Percentiles rank a stretch among this genome's conserved stretches.
Evolutionary conservation across 257 asterid genomes (phyloP).

Genomic region (Cruciata laevipes): DNA sequence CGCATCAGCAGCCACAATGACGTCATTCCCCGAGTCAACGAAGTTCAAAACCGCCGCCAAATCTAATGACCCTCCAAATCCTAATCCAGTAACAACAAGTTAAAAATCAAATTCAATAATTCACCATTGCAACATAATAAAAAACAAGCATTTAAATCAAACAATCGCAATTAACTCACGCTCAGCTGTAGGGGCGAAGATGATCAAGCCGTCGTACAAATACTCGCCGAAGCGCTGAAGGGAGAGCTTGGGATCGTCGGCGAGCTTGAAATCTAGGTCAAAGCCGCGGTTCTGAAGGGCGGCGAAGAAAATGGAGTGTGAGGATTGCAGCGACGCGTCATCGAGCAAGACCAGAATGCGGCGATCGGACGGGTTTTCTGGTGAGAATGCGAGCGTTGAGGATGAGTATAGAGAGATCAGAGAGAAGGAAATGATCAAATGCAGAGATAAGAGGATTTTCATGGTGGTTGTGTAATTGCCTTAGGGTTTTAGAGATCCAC

Average conservation of each 20-base stretch:
- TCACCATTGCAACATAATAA: neutral
- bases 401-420: constrained; percentile 33
- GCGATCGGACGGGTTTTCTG: constrained; percentile 60
- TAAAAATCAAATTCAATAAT: neutral
- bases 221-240: constrained; percentile 68
- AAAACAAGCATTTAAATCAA: neutral
- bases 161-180: constrained; percentile 30
- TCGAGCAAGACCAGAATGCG: constrained; percentile 63
- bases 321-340: constrained; percentile 61
- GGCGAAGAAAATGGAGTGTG: constrained; percentile 64
- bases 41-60: constrained; percentile 63
- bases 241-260: constrained; percentile 51
- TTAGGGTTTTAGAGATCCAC: constrained; percentile 20
- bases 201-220: constrained; percentile 65
- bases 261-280: constrained; percentile 72
- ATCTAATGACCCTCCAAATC: constrained; percentile 77
- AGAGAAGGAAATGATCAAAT: constrained; percentile 18
- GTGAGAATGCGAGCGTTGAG: constrained; percentile 41
- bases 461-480: neutral
- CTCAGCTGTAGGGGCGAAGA: constrained; percentile 55
- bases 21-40: constrained; percentile 79
- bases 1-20: constrained; percentile 70
- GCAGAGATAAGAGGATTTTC: constrained; percentile 3
- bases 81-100: constrained; percentile 21
- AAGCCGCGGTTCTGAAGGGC: constrained; percentile 57